Evolutionary conservation across 148 eudicot species (phyloP).

Genomic region (Beta vulgaris): DNA sequence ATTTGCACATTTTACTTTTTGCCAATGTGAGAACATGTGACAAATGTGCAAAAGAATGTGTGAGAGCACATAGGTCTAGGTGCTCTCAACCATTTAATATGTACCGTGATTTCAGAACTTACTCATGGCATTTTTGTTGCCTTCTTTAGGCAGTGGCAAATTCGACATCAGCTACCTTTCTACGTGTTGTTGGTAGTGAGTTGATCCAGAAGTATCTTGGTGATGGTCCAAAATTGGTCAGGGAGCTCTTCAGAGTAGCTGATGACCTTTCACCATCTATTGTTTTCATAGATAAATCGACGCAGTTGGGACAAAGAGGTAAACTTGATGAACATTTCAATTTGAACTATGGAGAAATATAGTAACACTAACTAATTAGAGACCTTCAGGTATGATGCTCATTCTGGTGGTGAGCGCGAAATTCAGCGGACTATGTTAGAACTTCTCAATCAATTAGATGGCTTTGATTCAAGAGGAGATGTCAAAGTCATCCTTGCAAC

Average conservation of each 20-base stretch:
- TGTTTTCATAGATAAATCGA: conserved; percentile 80
- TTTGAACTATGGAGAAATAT: background rate
- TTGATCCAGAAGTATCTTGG: conserved; percentile 42
- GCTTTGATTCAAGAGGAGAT: conserved; percentile 95
- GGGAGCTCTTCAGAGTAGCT: conserved; percentile 35
- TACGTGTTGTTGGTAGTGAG: conserved; percentile 45
- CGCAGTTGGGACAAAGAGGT: conserved; percentile 87
- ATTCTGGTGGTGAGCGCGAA: conserved; percentile 99
- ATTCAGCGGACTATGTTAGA: conserved; percentile 99
- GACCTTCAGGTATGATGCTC: conserved; percentile 81
- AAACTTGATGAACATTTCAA: too few relatives aligned
- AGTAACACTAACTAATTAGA: background rate
- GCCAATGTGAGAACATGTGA: too few relatives aligned
- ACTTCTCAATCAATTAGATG: conserved; percentile 90
- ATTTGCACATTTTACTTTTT: too few relatives aligned
- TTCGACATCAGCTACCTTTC: conserved; percentile 40
- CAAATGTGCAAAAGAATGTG: too few relatives aligned
- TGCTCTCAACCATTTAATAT: too few relatives aligned
- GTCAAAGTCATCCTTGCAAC: conserved; percentile 97
- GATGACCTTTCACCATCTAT: conserved; percentile 47
- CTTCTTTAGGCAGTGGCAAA: conserved; percentile 39
- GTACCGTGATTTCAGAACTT: too few relatives aligned
- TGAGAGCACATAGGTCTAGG: too few relatives aligned
- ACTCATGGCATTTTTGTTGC: background rate
- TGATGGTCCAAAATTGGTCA: conserved; percentile 35